Conservation (phyloP, 768 basidiomycete genomes). For the Strobilomyces echinocephalus region DNA sequence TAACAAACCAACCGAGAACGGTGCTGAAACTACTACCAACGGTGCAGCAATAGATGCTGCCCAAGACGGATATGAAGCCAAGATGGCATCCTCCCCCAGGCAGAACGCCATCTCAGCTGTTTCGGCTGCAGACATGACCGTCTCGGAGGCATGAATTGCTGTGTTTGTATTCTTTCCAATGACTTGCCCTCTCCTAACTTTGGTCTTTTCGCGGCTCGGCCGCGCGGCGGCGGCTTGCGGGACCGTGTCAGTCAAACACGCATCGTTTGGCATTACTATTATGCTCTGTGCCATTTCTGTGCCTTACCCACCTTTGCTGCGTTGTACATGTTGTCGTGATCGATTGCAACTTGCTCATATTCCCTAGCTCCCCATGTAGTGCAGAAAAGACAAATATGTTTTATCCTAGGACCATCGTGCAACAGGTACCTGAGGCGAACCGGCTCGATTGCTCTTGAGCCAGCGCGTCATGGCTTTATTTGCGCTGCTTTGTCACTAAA, state of each 20-base stretch:
- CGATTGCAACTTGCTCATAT: constrained; percentile 25
- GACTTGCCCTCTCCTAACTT: constrained; percentile 11
- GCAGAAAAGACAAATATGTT: constrained; percentile 17
- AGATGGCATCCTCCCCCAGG: constrained; percentile 16
- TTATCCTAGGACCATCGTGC: background rate
- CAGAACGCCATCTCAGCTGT: constrained; percentile 29
- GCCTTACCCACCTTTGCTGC: constrained; percentile 16
- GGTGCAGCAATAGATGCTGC: constrained; percentile 21
- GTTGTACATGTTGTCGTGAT: constrained; percentile 29
- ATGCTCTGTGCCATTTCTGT: constrained; percentile 25
- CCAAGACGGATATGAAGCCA: constrained; percentile 19
- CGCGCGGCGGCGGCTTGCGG: constrained; percentile 6
- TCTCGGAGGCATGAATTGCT: constrained; percentile 36
- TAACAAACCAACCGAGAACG: constrained; percentile 31
- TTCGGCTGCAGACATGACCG: constrained; percentile 36
- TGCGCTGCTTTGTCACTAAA: no score
- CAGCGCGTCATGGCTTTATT: no score
- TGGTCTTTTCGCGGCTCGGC: constrained; percentile 13
- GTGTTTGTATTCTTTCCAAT: constrained; percentile 9
- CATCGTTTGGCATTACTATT: constrained; percentile 19
- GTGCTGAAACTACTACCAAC: constrained; percentile 22
- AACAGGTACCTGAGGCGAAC: background rate
- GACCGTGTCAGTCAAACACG: constrained; percentile 16
- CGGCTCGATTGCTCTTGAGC: background rate
- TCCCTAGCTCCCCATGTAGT: constrained; percentile 19